Evolutionary conservation across 805 yeast genomes (phyloP).

Genomic region (Ogataea angusta): DNA sequence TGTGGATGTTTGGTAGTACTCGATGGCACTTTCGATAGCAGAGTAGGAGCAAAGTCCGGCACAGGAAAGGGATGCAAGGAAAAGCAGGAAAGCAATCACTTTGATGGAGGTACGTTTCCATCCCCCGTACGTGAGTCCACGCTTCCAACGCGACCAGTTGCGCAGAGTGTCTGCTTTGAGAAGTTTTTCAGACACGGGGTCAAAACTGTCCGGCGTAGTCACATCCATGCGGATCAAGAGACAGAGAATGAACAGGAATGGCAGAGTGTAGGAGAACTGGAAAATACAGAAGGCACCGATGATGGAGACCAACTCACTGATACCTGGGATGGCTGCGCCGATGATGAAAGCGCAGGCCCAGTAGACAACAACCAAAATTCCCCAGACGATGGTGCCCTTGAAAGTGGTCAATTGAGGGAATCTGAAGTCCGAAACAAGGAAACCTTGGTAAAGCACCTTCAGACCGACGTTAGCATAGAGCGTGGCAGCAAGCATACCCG

Average conservation of each 20-base stretch:
- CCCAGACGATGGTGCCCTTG: slow-evolving; percentile 37
- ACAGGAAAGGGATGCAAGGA: slow-evolving; percentile 13
- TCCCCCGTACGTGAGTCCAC: slow-evolving; percentile 10
- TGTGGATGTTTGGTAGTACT: slow-evolving; percentile 7
- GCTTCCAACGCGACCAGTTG: slow-evolving; percentile 10
- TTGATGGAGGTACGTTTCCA: slow-evolving; percentile 6
- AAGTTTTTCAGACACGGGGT: slow-evolving; percentile 8
- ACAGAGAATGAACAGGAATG: slow-evolving; percentile 25
- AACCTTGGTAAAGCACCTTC: slow-evolving; percentile 40
- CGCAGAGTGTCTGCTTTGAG: slow-evolving; percentile 5
- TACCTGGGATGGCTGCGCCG: slow-evolving; percentile 44
- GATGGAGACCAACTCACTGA: slow-evolving; percentile 36
- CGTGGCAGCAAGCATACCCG: slow-evolving; percentile 45
- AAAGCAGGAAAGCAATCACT: slow-evolving; percentile 3
- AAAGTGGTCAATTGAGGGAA: slow-evolving; percentile 34
- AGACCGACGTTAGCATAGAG: slow-evolving; percentile 47
- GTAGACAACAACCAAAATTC: slow-evolving; percentile 35
- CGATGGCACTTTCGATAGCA: slow-evolving; percentile 13
- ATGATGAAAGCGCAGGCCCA: slow-evolving; percentile 43
- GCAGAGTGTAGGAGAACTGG: slow-evolving; percentile 46
- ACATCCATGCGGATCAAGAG: slow-evolving; percentile 13
- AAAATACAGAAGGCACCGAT: slow-evolving; percentile 44
- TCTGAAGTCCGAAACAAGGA: slow-evolving; percentile 32
- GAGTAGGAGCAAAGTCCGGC: slow-evolving; percentile 14
- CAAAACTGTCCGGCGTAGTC: slow-evolving; percentile 7